phyloP scores from a whole-genome alignment of 345 rosid species.

The Aethionema arabicum region DNA sequence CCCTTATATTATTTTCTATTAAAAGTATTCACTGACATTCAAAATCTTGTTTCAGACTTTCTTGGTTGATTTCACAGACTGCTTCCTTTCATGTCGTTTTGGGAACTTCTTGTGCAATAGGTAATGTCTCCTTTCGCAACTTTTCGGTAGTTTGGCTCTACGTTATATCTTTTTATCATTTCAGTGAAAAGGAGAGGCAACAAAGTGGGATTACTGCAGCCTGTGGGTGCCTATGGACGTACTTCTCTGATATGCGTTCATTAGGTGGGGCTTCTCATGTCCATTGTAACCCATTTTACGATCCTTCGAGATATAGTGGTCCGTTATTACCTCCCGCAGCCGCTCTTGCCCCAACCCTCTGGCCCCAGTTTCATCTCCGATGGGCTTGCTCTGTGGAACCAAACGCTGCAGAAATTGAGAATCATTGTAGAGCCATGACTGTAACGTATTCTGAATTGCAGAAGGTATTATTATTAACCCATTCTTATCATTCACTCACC shows the following conservation, averaged over 20 bases:
- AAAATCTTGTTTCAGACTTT: constrained; percentile 55
- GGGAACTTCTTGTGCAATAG: constrained; percentile 96
- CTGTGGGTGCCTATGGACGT: constrained; percentile 91
- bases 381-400: constrained; percentile 97
- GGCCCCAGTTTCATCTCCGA: constrained; percentile 98
- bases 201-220: constrained; percentile 58
- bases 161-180: constrained; percentile 23
- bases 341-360: constrained; percentile 91
- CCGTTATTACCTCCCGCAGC: constrained; percentile 91
- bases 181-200: constrained; percentile 92
- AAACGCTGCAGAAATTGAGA: constrained; percentile 68
- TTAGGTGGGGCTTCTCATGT: constrained; percentile 56
- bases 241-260: constrained; percentile 74
- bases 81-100: constrained; percentile 85
- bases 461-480: constrained; percentile 45
- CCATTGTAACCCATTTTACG: constrained; percentile 79
- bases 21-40: constrained; percentile 9
- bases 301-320: constrained; percentile 55
- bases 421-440: constrained; percentile 64
- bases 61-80: constrained; percentile 89
- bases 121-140: constrained; percentile 38
- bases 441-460: constrained; percentile 59
- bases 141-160: constrained; percentile 13
- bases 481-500: constrained; percentile 9
- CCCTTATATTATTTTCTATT: constrained; percentile 7